These are phyloP conservation scores for Sporopachydermia cereana DNA, from an alignment of 1,139 yeast genomes.

Conservation along the genomic window DNA sequence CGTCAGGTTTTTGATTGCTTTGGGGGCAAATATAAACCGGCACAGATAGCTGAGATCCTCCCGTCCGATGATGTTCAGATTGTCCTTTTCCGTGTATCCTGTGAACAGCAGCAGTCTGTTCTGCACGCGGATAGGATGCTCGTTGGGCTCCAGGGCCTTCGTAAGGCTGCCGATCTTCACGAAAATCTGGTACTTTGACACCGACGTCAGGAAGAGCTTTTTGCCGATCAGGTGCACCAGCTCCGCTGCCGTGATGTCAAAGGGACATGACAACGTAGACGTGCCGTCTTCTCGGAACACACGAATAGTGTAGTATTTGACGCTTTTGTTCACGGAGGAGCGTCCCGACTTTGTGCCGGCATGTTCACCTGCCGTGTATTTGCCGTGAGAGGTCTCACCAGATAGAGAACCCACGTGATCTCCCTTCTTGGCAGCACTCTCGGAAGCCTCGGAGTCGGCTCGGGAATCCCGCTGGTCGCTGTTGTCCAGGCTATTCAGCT, in stretches of 20 bases:
- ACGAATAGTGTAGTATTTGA: constrained; percentile 43
- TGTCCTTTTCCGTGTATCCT: constrained; percentile 73
- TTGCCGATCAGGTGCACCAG: constrained; percentile 55
- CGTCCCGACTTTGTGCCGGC: constrained; percentile 18
- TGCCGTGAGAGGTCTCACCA: constrained; percentile 5
- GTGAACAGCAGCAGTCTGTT: constrained; percentile 59
- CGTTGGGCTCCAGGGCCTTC: constrained; percentile 60
- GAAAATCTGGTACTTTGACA: constrained; percentile 67
- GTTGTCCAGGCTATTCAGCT: too few species aligned
- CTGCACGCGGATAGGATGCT: constrained; percentile 71
- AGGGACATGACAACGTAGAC: constrained; percentile 63
- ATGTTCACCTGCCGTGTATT: constrained; percentile 17
- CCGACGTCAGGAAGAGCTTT: constrained; percentile 64
- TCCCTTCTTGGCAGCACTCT: constrained; percentile 15
- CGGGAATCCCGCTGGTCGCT: constrained; percentile 19
- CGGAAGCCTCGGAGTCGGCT: constrained; percentile 8
- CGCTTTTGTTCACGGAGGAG: constrained; percentile 16
- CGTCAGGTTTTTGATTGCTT: constrained; percentile 55
- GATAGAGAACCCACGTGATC: constrained; percentile 23
- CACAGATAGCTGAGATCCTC: constrained; percentile 82
- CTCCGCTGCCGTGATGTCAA: constrained; percentile 69
- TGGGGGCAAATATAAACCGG: constrained; percentile 70
- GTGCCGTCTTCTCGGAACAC: constrained; percentile 74
- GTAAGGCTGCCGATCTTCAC: constrained; percentile 70
- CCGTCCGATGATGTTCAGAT: constrained; percentile 67